Evolutionary conservation across 116 monocot species (phyloP), one percentile per base, ranked within the genome.

Genomic region (Cymodocea nodosa): DNA sequence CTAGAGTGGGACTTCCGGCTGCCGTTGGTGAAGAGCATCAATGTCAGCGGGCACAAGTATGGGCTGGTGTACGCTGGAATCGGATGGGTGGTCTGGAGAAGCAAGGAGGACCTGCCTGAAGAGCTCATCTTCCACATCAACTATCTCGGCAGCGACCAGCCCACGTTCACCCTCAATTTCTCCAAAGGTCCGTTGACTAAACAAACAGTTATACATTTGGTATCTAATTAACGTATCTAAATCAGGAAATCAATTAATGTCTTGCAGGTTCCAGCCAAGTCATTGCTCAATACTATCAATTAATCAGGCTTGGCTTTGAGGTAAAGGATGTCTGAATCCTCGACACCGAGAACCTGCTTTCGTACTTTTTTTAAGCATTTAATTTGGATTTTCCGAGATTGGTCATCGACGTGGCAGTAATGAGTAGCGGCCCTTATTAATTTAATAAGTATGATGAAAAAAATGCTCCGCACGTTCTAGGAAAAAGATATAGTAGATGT

Each of bases 51-150:
- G 44, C 95, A 95, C 75, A 90, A 95, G 62, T 95, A 95, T 23
- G 95, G 90, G 3, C 81, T 95, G 2, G 95, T 95, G 15, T 95
- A 95, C 68, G 79, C 95, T 10, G 95, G 95, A 36, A 80, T 95
- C 22, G 95, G 90, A 15, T 90, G 90, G 95, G 75, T 66, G 58
- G 73, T 95, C 25, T 95, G 95, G 90, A 75, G 95, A 72, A 95
- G 60, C 85, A 95, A 85, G 62, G 85, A 73, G 37, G 83, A 95
- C 71, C 67, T 90, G 61, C 95, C 95, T 0, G 95, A 95, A 50
- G 95, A 95, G 54, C 85, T 95, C 63, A 77, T 90, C 74, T 95
- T 95, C 70, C 95, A 95, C 71, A 95, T 90, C 74, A 95, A 87
- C 68, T 87, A 90, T 56, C 83, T 95, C 23, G 95, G 95, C 15